Base-by-base conservation (phyloP, 2,329 filamentous ascomycete species). In the Aspergillus udagawae region DNA sequence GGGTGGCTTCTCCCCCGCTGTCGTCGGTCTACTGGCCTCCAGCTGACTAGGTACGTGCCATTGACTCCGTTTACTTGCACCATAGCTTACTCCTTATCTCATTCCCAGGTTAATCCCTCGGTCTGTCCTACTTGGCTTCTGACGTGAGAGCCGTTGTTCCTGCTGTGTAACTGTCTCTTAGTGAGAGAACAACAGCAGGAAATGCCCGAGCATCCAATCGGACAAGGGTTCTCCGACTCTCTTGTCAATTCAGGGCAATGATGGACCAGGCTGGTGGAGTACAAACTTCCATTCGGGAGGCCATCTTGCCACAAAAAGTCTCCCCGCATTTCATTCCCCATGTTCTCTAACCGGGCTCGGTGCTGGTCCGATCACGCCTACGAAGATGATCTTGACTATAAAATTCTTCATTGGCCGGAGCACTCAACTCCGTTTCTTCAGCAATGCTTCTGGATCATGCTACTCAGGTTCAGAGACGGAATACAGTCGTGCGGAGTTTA, bases 401-500 rank as follows among this genome's bases (percentile, higher is more conserved):
- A 35, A 35, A 38, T 6, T 14, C 32, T 29, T 52, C 35, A 58
- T 64, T 52, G 60, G 48, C 17, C 60, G 63, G 62, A 64, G 56
- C 50, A 60, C 56, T 56, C 25, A 50, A 38, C 53, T 64, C 63
- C 60, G 61, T 21, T 21, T 44, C 28, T 28, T 56, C 29, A 38
- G 53, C 27, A 25, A 25, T 49, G 21, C 20, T n/a, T 7, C 14
- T 38, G 14, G 17, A 38, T 38, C 32, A 38, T 38, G 32, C 32
- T 38, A 17, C 32, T 38, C 14, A 38, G 32, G 2, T 38, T 17
- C 32, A 17, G 7, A 38, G 32, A 38, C 32, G 32, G 32, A 38
- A 14, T 38, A 38, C 32, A 38, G 32, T 38, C 32, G 32, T 38
- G 32, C 32, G 14, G 32, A n/a, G 32, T 38, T n/a, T 7, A 7